phyloP scores from a whole-genome alignment of 108 stramenopile genomes.

The Pseudonitzschia pungens region DNA sequence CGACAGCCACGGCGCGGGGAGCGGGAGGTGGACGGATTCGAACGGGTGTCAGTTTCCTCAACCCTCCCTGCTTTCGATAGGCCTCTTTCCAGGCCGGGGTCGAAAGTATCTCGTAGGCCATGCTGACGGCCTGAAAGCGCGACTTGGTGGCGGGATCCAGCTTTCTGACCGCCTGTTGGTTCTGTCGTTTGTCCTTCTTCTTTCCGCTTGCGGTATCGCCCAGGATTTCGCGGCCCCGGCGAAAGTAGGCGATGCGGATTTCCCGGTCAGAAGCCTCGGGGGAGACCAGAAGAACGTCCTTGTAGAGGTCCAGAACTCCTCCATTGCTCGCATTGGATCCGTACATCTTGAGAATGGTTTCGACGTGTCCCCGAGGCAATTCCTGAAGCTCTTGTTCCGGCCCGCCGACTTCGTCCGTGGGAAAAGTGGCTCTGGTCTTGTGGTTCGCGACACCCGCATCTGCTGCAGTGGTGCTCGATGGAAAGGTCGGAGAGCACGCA shows the following conservation, averaged over 20 bases:
- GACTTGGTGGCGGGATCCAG: constrained; percentile 19
- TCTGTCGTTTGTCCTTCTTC: background rate
- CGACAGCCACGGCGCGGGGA: background rate
- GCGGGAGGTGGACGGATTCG: background rate
- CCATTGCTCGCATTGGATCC: constrained; percentile 9
- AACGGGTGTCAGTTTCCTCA: background rate
- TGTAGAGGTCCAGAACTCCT: constrained; percentile 20
- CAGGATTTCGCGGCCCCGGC: constrained; percentile 42
- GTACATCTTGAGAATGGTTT: constrained; percentile 15
- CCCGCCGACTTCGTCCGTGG: background rate
- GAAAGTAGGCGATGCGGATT: constrained; percentile 73
- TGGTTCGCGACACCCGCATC: background rate
- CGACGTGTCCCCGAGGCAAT: constrained; percentile 21
- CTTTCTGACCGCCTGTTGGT: background rate
- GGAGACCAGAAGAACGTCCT: constrained; percentile 27
- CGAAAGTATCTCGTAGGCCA: constrained; percentile 52
- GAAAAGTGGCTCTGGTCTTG: background rate
- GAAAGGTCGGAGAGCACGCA: background rate
- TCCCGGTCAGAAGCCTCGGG: constrained; percentile 35
- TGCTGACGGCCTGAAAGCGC: constrained; percentile 46
- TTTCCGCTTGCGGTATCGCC: constrained; percentile 8
- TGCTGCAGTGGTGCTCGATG: background rate
- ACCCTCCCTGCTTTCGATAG: constrained; percentile 31
- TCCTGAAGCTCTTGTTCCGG: background rate
- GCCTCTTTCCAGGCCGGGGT: constrained; percentile 34